Evolutionary conservation across 163 green algal species (phyloP), one percentile per base, ranked within the genome.

Genomic region (Chloromonas sp.): DNA sequence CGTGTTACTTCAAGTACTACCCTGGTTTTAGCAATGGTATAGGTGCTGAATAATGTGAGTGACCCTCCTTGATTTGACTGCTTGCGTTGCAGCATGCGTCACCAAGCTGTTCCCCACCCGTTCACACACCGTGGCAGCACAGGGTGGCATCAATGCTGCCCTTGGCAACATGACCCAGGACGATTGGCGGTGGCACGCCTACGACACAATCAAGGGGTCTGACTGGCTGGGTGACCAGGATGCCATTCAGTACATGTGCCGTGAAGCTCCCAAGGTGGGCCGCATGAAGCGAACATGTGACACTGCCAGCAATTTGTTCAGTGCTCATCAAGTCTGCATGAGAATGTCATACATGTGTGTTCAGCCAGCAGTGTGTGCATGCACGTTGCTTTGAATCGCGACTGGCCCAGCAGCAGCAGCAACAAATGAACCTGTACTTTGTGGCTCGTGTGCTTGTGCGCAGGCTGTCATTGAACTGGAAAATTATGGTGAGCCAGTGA

Each of bases 171-270:
- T 99, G 97, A 96, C 94, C 1, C 91, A 97, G 87, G 97, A 99
- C 84, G 96, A 99, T 91, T 99, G 97, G 97, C 89, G 97, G n/a
- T 99, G 97, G 97, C 97, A 99, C 86, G 97, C 97, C 14, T 99
- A 99, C 86, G 97, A 99, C 90, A 99, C 97, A 0, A 94, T 99
- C 88, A 99, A 99, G 92, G 97, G 97, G 84, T 96, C 90, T 81
- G 97, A 99, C 92, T 99, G 97, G 97, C 90, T 99, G 3, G 97
- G 96, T 60, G 96, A 99, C 89, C 97, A 99, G 92, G 96, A 98
- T 86, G 96, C 96, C 0, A 98, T 98, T 80, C 94, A 95, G 84
- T 95, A 97, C 87, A 97, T 97, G 93, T 98, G 95, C 87, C 90
- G 96, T 14, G 96, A 99, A 89, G 97, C 97, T 1, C 96, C 97